Evolutionary conservation across 306 rosid genomes (phyloP), one percentile per base, ranked within the genome.

Genomic region (Styphnolobium japonicum): DNA sequence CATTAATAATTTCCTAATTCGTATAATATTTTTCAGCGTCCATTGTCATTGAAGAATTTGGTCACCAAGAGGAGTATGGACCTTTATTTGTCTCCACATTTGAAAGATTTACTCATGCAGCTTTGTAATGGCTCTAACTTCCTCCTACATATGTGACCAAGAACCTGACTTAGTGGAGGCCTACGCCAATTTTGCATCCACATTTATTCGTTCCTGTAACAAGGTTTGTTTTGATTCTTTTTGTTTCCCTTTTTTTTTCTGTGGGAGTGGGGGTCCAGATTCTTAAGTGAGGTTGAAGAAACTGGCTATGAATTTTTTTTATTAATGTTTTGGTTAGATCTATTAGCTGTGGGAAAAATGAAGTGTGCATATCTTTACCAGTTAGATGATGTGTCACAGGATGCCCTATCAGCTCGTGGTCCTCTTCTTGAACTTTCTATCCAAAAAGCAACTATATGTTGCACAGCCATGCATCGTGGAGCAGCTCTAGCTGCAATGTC

Each of bases 381-480:
- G 66, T 73, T 64, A 29, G 67, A 39, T 70, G 67, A 81, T 88
- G 57, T 81, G 64, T 84, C 63, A n/a, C 93, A 94, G 98, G 98
- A 90, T 71, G 86, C 90, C 22, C 86, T 94, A 27, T 86, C 93
- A 53, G 91, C 91, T 29, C 89, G 87, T 53, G 93, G 97, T 73
- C 82, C 92, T 69, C 94, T 94, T 81, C 89, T 94, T 84, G 97
- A 94, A 85, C 85, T 85, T 81, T 94, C 98, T 73, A 82, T 94
- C 78, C 97, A 90, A 74, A 94, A 92, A 80, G 98, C 97, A 53
- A 92, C 98, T 73, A 90, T 92, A 86, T 92, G 98, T 83, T 94
- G 97, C 89, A 92, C 98, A 3, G 98, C 98, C 27, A 94, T 94
- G 98, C 98, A 94, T 82, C 97, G 97, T n/a, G 98, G 98, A 37